Evolutionary conservation across 2,329 filamentous ascomycete species (phyloP), one percentile per base, ranked within the genome.

Genomic region (Aspergillus puulaauensis): DNA sequence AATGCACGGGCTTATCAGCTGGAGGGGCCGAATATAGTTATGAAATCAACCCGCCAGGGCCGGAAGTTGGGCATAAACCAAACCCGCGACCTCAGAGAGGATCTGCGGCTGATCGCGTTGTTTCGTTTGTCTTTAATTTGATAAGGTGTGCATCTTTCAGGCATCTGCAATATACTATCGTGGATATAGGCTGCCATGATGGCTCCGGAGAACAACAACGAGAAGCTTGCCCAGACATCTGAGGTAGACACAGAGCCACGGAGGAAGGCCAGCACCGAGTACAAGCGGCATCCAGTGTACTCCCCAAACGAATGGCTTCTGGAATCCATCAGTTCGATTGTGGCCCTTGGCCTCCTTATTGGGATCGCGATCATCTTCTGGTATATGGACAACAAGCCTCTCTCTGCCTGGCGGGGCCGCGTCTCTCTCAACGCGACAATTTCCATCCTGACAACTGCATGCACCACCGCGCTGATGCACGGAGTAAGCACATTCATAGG

Each of bases 361-460:
- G 54, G 35, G 3, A 63, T 63, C 27, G 53, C 31, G 33, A 17
- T 52, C 12, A 57, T 63, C 43, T 63, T 63, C 47, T 48, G 37
- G 53, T 57, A 52, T 21, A 63, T 63, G 61, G 53, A 63, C 37
- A 50, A 59, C 43, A 57, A 61, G 50, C 53, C 53, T 35, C 58
- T 63, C 21, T 54, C 53, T 46, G 56, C 46, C 40, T 64, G 62
- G 62, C 12, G 9, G 15, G 23, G 24, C 12, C 24, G 51, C 6
- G 24, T 54, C 35, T 37, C 35, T 37, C 62, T 60, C 12, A 64
- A 59, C 21, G 56, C 62, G 14, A 56, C 58, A 7, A 52, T 64
- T 37, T 58, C 62, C 11, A 59, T 62, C 12, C 40, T 64, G 9
- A 59, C 62, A 44, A 62, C 62, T 11, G 55, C 56, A 17, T 59